A percentile compares a stretch with the other conserved stretches of the same genome.
phyloP scores from a whole-genome alignment of 2,329 filamentous ascomycete genomes.

The Zymoseptoria brevis region DNA sequence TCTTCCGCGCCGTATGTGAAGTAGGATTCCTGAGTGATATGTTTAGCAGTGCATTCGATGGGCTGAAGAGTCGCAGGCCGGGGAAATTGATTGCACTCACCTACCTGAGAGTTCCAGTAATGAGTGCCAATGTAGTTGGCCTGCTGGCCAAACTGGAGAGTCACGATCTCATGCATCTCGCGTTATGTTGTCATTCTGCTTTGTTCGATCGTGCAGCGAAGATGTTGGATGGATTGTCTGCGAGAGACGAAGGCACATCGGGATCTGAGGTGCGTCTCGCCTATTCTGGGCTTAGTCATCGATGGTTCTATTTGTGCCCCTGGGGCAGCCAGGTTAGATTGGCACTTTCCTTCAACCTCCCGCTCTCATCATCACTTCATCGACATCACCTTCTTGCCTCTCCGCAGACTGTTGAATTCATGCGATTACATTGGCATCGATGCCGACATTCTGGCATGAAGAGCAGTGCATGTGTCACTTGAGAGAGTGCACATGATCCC shows the following conservation, averaged over 20 bases:
- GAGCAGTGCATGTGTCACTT: too few relatives aligned
- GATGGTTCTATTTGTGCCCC: too few relatives aligned
- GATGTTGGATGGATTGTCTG: not conserved
- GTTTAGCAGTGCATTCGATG: not conserved
- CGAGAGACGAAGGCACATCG: not conserved
- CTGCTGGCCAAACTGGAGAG: constrained; percentile 83
- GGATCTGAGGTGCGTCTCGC: not conserved
- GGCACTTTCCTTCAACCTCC: not conserved
- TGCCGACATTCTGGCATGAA: not conserved
- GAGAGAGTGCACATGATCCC: too few relatives aligned
- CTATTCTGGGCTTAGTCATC: not conserved
- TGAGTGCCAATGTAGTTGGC: constrained; percentile 92
- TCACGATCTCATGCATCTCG: constrained; percentile 87
- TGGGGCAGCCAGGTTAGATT: not conserved
- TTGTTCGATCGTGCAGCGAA: too few relatives aligned
- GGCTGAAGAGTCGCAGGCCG: not conserved
- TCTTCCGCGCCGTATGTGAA: constrained; percentile 75
- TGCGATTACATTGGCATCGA: not conserved
- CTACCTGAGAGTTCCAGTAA: constrained; percentile 92
- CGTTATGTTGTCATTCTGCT: not conserved
- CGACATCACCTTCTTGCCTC: not conserved
- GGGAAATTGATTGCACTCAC: constrained; percentile 2
- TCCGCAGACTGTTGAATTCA: not conserved
- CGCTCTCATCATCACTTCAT: not conserved
- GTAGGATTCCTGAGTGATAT: constrained; percentile 69